Evolutionary conservation across 331 rosid genomes (phyloP).

Genomic region (Rosa hybrid): DNA sequence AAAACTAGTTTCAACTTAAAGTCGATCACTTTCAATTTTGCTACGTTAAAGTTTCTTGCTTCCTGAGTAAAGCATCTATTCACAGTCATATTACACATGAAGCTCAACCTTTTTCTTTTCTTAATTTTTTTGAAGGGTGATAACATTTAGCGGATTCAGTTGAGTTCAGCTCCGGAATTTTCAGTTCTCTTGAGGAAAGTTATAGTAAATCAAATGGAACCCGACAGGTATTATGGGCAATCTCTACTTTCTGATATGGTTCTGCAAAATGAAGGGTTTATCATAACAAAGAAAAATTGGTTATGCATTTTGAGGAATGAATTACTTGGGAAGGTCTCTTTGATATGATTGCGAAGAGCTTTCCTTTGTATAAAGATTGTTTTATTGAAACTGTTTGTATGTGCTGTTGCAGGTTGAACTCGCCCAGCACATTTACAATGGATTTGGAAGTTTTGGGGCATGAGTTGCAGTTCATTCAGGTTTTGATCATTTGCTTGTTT

Average conservation of each 20-base stretch:
- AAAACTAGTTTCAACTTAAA: too few relatives aligned
- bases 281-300: neutral
- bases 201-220: conserved; percentile 44
- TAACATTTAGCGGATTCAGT: neutral
- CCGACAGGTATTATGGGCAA: conserved; percentile 53
- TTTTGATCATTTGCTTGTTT: conserved; percentile 10
- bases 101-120: neutral
- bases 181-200: neutral
- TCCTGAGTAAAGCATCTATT: neutral
- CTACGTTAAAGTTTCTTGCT: neutral
- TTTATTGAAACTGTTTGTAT: neutral
- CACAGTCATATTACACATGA: neutral
- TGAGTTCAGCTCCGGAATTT: neutral
- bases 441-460: conserved; percentile 79
- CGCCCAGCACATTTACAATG: conserved; percentile 89
- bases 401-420: conserved; percentile 56
- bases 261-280: neutral
- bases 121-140: neutral
- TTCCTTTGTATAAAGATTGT: neutral
- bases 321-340: neutral
- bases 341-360: neutral
- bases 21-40: neutral
- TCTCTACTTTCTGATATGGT: neutral
- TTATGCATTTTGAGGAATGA: neutral
- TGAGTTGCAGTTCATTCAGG: conserved; percentile 87